Conservation (phyloP, 1,284 basidiomycete species). For the Fomitopsis palustris region DNA sequence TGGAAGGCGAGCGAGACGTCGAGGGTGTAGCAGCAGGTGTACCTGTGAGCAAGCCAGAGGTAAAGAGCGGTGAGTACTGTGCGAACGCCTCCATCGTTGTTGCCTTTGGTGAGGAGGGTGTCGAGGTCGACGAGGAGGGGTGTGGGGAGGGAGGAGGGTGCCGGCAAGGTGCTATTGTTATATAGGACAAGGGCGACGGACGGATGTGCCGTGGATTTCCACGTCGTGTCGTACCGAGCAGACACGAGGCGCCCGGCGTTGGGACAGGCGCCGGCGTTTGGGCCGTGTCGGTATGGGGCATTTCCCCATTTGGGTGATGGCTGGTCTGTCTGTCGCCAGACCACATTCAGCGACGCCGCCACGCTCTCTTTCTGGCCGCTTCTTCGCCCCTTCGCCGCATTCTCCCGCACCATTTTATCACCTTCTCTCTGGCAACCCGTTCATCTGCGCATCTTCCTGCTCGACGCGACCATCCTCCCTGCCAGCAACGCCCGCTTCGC, state of each 20-base stretch:
- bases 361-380: not conserved
- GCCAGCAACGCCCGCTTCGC: not conserved
- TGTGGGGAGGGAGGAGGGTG: not conserved
- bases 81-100: constrained; percentile 22
- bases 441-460: not conserved
- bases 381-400: not conserved
- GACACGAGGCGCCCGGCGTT: not conserved
- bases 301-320: not conserved
- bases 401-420: not conserved
- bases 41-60: constrained; percentile 49
- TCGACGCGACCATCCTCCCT: not conserved
- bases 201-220: not conserved
- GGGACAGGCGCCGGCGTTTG: not conserved
- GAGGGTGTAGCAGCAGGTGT: constrained; percentile 23
- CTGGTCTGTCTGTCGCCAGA: not conserved
- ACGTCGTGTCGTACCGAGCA: not conserved
- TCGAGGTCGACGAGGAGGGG: not conserved
- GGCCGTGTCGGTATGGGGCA: not conserved
- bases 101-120: not conserved
- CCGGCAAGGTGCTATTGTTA: not conserved
- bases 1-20: constrained; percentile 30
- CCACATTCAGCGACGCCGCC: not conserved
- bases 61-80: constrained; percentile 58
- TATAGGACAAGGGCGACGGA: not conserved
- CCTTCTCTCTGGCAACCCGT: not conserved